phyloP scores from a whole-genome alignment of 2,329 filamentous ascomycete species.

The Metarhizium album region DNA sequence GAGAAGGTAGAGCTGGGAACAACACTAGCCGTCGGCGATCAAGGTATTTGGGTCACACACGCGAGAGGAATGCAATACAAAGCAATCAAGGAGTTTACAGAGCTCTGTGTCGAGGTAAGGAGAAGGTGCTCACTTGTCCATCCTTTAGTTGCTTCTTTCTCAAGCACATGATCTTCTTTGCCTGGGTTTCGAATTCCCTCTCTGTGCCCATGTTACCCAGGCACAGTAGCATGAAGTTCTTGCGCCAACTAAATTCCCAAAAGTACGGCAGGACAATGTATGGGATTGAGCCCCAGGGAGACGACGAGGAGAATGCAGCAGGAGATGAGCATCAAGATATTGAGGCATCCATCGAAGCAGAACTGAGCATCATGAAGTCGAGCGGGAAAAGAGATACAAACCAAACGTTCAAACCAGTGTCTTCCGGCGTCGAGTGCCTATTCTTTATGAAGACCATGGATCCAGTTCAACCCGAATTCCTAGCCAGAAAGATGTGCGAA shows the following conservation, averaged over 20 bases:
- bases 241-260: background rate
- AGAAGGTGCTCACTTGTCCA: background rate
- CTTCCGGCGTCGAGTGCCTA: conserved; percentile 49
- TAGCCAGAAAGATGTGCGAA: conserved; percentile 44
- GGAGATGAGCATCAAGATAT: conserved; percentile 50
- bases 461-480: conserved; percentile 44
- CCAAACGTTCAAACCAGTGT: conserved; percentile 40
- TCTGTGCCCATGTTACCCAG: background rate
- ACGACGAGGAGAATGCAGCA: conserved; percentile 23
- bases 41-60: conserved; percentile 70
- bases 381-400: conserved; percentile 29
- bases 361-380: conserved; percentile 52
- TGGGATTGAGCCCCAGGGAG: conserved; percentile 31
- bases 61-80: conserved; percentile 60
- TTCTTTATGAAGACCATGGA: conserved; percentile 48
- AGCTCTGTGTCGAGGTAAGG: conserved; percentile 55
- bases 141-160: background rate
- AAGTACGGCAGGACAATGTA: conserved; percentile 58
- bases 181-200: too few relatives aligned
- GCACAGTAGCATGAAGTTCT: background rate
- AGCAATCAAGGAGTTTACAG: conserved; percentile 55
- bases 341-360: conserved; percentile 60
- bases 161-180: too few relatives aligned
- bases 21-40: conserved; percentile 54
- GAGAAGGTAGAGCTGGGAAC: conserved; percentile 30